Base-by-base conservation (phyloP, 1,139 yeast species). In the Diutina neorugosa region DNA sequence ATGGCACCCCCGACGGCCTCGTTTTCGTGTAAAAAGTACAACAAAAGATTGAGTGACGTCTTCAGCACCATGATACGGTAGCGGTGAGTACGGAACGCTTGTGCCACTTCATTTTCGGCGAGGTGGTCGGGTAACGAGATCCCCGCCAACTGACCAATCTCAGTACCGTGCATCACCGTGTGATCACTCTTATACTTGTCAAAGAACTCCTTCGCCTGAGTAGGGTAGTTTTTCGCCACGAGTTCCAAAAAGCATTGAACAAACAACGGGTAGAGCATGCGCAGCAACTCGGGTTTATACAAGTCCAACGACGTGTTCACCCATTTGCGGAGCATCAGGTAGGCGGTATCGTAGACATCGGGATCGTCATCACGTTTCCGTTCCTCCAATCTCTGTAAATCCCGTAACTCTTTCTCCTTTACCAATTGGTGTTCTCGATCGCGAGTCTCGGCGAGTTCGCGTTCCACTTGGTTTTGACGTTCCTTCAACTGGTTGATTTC, bases 1-100 rank as follows among this genome's bases (percentile, higher is more conserved):
- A 91, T 78, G 2, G 94, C 86, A 3, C 98, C 98, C 43, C 98
- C 98, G 53, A 84, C 84, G 8, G 88, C 86, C 67, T 90, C 98
- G 63, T 89, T 88, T 63, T 93, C 98, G 65, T 89, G 96, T 55
- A 94, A 70, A 61, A 90, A 93, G 65, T 88, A 88, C 53, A 94
- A 73, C 59, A 93, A 76, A 59, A 93, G 71, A 63, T 90, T 94
- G 62, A 93, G 77, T 3, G 96, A 82, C 0, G 97, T 90, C 58
- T 87, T 84, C 14, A 96, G 86, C 49, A 93, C 83, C 51, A 81
- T 78, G 23, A 93, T 74, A 54, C 81, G 76, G 67, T 90, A 93
- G 63, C 86, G 85, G 69, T 86, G 81, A 48, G 76, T 73, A 58
- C 87, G 73, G 67, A 85, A 91, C 9, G 86, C 80, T 61, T 81